Evolutionary conservation across 352 stramenopile species (phyloP).

Genomic region (Blastocystis sp.): DNA sequence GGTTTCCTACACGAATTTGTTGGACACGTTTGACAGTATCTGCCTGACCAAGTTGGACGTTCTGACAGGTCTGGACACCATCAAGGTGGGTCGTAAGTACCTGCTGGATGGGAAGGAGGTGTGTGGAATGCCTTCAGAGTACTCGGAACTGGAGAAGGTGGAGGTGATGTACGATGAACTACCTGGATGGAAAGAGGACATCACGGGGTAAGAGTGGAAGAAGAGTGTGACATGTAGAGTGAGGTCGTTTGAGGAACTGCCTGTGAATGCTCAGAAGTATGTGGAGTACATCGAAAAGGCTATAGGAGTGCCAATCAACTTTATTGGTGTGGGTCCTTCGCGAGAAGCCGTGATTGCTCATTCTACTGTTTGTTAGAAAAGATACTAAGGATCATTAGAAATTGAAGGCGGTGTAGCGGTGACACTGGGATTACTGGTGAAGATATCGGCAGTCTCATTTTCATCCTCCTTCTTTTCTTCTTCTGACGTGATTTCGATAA

Average conservation of each 20-base stretch:
- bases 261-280: slow-evolving; percentile 86
- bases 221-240: slow-evolving; percentile 68
- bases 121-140: neutral
- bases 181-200: slow-evolving; percentile 89
- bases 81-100: slow-evolving; percentile 67
- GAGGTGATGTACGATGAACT: slow-evolving; percentile 68
- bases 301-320: slow-evolving; percentile 89
- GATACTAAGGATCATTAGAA: neutral
- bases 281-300: slow-evolving; percentile 91
- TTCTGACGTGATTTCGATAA: neutral
- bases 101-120: slow-evolving; percentile 46
- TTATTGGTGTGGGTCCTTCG: slow-evolving; percentile 93
- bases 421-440: neutral
- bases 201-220: slow-evolving; percentile 68
- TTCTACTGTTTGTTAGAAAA: slow-evolving; percentile 12
- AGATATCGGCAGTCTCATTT: too few species aligned
- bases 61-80: slow-evolving; percentile 87
- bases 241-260: slow-evolving; percentile 91
- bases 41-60: slow-evolving; percentile 99
- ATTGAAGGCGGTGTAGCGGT: neutral
- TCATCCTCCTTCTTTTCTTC: neutral
- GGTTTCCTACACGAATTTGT: slow-evolving; percentile 83
- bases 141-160: slow-evolving; percentile 63
- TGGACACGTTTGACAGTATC: slow-evolving; percentile 90
- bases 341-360: slow-evolving; percentile 68